Conservation (phyloP, 768 basidiomycete species). For the Podaxis sp. region DNA sequence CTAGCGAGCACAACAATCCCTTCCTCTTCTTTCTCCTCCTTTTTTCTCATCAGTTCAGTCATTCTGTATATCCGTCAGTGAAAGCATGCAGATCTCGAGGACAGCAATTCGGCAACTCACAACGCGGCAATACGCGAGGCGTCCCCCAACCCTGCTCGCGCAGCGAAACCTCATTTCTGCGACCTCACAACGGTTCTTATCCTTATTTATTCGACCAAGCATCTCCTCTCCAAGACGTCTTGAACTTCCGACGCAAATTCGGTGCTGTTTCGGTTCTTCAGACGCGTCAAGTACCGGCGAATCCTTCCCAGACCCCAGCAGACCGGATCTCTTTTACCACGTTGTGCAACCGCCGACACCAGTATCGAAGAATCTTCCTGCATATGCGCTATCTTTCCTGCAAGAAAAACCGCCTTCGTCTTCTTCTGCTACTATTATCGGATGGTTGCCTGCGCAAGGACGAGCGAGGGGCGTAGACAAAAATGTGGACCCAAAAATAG, state of each 20-base stretch:
- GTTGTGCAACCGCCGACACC: constrained; percentile 52
- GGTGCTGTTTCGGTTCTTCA: not conserved
- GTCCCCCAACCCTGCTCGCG: not conserved
- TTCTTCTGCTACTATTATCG: constrained; percentile 57
- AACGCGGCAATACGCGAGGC: not conserved
- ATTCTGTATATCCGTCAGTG: not conserved
- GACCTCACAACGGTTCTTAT: not conserved
- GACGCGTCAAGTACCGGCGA: constrained; percentile 4
- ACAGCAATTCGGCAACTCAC: not conserved
- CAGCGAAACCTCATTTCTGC: not conserved
- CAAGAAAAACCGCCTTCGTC: constrained; percentile 39
- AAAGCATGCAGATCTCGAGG: not conserved
- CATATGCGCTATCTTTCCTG: constrained; percentile 69
- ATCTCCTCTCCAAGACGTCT: not conserved
- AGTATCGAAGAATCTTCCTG: constrained; percentile 41
- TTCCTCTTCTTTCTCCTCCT: not conserved
- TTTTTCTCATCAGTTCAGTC: not conserved
- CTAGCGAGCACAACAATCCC: not conserved
- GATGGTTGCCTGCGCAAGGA: constrained; percentile 64
- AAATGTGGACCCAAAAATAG: constrained; percentile 11
- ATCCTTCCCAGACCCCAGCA: constrained; percentile 51
- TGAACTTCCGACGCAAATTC: not conserved
- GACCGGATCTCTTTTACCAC: constrained; percentile 74
- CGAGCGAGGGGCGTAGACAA: not conserved
- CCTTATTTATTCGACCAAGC: not conserved